Evolutionary conservation across 2,329 filamentous ascomycete species (phyloP).

Genomic region (Biscogniauxia marginata): DNA sequence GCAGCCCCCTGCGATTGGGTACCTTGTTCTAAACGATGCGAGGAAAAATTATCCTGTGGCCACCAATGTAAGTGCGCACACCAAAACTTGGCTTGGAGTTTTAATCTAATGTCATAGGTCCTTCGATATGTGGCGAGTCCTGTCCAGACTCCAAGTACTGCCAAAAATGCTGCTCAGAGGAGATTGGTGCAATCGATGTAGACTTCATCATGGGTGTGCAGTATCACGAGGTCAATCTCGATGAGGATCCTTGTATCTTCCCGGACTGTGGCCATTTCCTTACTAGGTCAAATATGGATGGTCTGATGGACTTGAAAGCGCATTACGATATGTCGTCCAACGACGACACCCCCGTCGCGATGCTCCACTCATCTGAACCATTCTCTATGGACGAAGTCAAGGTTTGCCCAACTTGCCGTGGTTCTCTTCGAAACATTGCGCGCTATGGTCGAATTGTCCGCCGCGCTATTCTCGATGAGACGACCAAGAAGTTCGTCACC

Average conservation of each 20-base stretch:
- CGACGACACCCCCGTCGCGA: constrained; percentile 30
- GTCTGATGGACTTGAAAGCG: constrained; percentile 52
- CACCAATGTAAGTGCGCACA: constrained; percentile 52
- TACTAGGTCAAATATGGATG: constrained; percentile 60
- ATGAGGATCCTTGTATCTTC: constrained; percentile 61
- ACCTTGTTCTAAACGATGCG: constrained; percentile 62
- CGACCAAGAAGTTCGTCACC: constrained; percentile 63
- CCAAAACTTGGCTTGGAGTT: background rate
- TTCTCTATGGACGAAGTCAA: constrained; percentile 51
- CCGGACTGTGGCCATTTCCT: constrained; percentile 63
- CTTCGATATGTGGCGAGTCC: constrained; percentile 60
- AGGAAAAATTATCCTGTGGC: constrained; percentile 51
- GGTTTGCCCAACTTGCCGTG: constrained; percentile 59
- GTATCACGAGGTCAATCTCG: constrained; percentile 57
- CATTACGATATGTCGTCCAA: constrained; percentile 45
- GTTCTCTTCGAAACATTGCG: constrained; percentile 54
- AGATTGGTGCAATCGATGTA: constrained; percentile 35
- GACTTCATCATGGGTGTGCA: constrained; percentile 54
- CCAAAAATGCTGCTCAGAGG: constrained; percentile 50
- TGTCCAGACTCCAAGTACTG: constrained; percentile 56
- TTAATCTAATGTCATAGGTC: constrained; percentile 8
- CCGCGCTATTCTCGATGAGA: constrained; percentile 59
- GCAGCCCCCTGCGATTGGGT: constrained; percentile 66
- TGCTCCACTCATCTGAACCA: constrained; percentile 40
- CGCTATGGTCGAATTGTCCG: constrained; percentile 63